Evolutionary conservation across 345 rosid species (phyloP), one percentile per base, ranked within the genome.

Genomic region (Populus nigra): DNA sequence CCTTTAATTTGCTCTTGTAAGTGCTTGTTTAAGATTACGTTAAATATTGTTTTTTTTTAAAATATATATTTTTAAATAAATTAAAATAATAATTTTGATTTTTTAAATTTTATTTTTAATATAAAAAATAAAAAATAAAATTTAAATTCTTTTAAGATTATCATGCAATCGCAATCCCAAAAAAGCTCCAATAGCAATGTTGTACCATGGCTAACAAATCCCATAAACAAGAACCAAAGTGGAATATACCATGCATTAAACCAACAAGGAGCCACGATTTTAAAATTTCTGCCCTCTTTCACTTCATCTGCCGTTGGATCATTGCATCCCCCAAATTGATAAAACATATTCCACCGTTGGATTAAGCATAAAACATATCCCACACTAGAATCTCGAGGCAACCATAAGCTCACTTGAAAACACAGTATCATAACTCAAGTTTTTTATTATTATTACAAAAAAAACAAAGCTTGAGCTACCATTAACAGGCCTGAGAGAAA

Each of bases 401-500:
- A 33, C 11, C 0, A 5, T 0, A 9, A 22, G 6, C 10, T 12
- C 47, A 23, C 65, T 35, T 38, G 33, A 36, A 36, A 22, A 6
- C 22, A 73, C 47, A 17, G 8, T 53, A 57, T 73, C 67, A 73
- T 22, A 55, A 1, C 75, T 57, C 66, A 33, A 59, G 49, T 35
- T 73, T 17, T 73, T 35, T 55, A 4, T 15, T 25, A 33, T 49
- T 16, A 36, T 73, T 73, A 53, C 36, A 25, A 16, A 0, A 8
- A 43, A 43, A 41, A 12, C 41, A 38, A 73, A 39, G 16, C 53
- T 23, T 22, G 65, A 9, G 61, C 71, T 65, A 7, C 62, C 67
- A 13, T 36, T 29, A 69, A 69, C 78, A 50, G 79, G 66, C 45
- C 68, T 31, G 61, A 69, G 65, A 55, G 78, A 50, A 62, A 43